Base-by-base conservation (phyloP, 768 basidiomycete species). In the Dentipellis fragilis region DNA sequence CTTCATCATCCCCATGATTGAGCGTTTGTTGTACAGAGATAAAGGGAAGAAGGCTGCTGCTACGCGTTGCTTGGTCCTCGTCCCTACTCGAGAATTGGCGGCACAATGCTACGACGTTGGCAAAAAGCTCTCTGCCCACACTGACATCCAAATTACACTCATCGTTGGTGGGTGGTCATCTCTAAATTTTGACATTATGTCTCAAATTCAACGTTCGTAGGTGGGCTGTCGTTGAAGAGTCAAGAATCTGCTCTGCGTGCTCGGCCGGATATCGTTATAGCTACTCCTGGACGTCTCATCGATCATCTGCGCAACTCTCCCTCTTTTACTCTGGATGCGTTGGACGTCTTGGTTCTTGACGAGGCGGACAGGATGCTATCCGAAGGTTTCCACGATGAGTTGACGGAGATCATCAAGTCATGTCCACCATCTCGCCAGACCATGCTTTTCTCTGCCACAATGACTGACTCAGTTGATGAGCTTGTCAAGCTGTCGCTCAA, bases 401-500 rank as follows among this genome's bases (percentile, higher is more conserved):
- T 99, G 36, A 74, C 81, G 16, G 96, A 99, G 71, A 96, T 99
- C 63, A 84, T 98, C 71, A 86, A 85, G 63, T 80, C 89, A 16
- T 96, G 93, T 66, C 93, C 93, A 1, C 70, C 70, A 19, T 87
- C 87, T 22, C 81, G 96, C 38, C 96, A 98, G 68, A 98, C 96
- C 3, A 95, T 99, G 93, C 77, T 99, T 38, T 99, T 99, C 71
- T 96, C 93, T 0, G 96, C 96, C 2, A 99, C 96, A 1, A 98
- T 98, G 89, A 97, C 94, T 4, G 96, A 99, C 69, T 87, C 89
- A 1, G 88, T 98, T 9, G 91, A 96, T 63, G 87, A 93, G 65
- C 80, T 99, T 49, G 89, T 98, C 56, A 85, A 84, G 65, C 87
- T 98, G 79, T 91, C 90, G 11, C 72, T 98, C 50, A 87, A 92